Percentiles rank a stretch among this genome's conserved stretches.
Conservation (phyloP, 768 basidiomycete genomes). For the Naganishia vaughanmartiniae region DNA sequence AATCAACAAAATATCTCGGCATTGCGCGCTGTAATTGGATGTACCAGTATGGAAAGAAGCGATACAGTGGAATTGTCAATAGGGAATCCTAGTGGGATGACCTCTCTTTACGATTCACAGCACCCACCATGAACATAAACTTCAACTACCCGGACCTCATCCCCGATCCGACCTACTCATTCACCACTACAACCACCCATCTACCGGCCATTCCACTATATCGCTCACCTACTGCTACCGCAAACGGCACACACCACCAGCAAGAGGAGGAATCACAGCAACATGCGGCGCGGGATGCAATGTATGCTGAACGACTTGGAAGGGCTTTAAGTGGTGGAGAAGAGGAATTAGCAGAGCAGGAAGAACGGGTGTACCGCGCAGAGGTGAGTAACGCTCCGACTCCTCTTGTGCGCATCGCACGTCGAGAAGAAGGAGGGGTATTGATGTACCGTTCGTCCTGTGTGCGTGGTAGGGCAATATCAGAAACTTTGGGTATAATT, state of each 20-base stretch:
- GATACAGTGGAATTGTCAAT: too few relatives aligned
- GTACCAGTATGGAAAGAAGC: background rate
- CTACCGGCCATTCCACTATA: background rate
- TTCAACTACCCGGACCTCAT: constrained; percentile 15
- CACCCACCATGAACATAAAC: background rate
- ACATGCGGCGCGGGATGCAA: background rate
- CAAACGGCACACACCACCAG: background rate
- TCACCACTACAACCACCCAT: background rate
- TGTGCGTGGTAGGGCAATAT: constrained; percentile 16
- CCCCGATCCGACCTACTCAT: constrained; percentile 9
- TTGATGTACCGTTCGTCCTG: background rate
- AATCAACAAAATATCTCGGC: background rate
- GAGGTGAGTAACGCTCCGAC: constrained; percentile 1
- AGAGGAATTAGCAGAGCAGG: constrained; percentile 23
- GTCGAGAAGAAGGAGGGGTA: background rate
- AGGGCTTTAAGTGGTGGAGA: background rate
- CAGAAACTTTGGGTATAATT: constrained; percentile 15
- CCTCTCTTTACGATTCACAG: too few relatives aligned
- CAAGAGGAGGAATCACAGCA: too few relatives aligned
- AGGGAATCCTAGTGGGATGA: too few relatives aligned
- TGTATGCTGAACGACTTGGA: constrained; percentile 3
- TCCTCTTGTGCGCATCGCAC: too few relatives aligned
- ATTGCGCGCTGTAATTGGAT: too few relatives aligned
- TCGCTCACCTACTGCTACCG: background rate
- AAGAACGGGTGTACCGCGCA: constrained; percentile 28